Base-by-base conservation (phyloP, 768 basidiomycete genomes). In the Pholiota microspora region DNA sequence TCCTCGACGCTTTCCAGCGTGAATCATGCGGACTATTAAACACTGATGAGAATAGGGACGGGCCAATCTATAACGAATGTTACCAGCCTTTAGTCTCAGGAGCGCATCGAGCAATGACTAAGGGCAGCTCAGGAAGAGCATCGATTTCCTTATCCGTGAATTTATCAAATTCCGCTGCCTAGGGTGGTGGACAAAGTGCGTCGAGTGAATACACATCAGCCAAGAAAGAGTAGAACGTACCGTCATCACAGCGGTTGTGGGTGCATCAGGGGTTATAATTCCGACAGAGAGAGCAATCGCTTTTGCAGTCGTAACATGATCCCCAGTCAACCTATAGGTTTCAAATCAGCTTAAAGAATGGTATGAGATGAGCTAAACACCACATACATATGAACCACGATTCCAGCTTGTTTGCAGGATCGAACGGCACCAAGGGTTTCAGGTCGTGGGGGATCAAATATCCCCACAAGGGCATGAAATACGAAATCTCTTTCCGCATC, bases 41-140 rank as follows among this genome's bases (percentile, higher is more conserved):
- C 25, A 45, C 49, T 7, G 54, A 45, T 28, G 5, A 38, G 10
- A 45, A 7, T 5, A 28, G 7, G 34, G 18, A 28, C 8, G 32
- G 23, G 1, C 28, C 8, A 44, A 40, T 18, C 12, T 18, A 23
- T 1, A 4, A 10, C 15, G 28, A 44, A 12, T 31, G 29, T 31
- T 10, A 45, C 47, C 47, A 25, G 71, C 70, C 70, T 66, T 80
- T 80, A 25, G 77, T 80, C 58, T 78, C 73, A 0, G 80, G 82
- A 0, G 79, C 80, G 62, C 82, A 84, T 25, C 82, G 77, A 49
- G 82, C 82, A 55, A 85, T 77, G 49, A 84, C 82, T 12, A 83
- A 72, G 0, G 83, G 83, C 3, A 84, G 71, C 54, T 83, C 82
- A 0, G 73, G 72, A 3, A 76, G 65, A 1, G 67, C 70, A 40